Conservation (phyloP, 2,329 filamentous ascomycete genomes). For the Nectriaceae sp. region DNA sequence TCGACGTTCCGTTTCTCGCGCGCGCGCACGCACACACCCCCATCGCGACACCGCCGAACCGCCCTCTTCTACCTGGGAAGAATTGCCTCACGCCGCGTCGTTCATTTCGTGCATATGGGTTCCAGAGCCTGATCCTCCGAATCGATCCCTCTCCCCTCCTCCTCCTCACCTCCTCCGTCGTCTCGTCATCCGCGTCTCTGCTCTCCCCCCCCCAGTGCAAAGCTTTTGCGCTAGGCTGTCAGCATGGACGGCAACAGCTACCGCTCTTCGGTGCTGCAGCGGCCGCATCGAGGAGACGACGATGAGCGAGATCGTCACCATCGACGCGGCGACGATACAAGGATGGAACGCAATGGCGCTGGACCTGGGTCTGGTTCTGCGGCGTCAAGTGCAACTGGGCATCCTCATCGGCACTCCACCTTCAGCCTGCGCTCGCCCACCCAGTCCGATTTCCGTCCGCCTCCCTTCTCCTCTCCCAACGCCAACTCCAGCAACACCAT, state of each 20-base stretch:
- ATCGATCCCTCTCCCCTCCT: conserved; percentile 11
- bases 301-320: conserved; percentile 39
- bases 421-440: conserved; percentile 54
- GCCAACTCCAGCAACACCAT: conserved; percentile 32
- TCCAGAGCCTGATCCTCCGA: conserved; percentile 20
- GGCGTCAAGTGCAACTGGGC: conserved; percentile 20
- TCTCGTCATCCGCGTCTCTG: conserved; percentile 10
- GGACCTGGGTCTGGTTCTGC: not conserved
- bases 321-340: conserved; percentile 32
- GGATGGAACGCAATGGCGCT: conserved; percentile 16
- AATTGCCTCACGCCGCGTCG: conserved; percentile 18
- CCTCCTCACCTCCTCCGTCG: conserved; percentile 6
- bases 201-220: conserved; percentile 8
- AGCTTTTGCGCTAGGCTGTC: conserved; percentile 19
- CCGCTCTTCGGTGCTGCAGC: conserved; percentile 52
- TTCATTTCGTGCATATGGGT: conserved; percentile 28
- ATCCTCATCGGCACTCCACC: conserved; percentile 42
- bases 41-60: too few species aligned
- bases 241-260: conserved; percentile 49
- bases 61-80: conserved; percentile 7
- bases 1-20: conserved; percentile 21
- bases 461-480: conserved; percentile 32
- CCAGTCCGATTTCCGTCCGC: conserved; percentile 42
- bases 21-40: conserved; percentile 4
- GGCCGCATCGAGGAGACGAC: conserved; percentile 39